These are phyloP conservation scores for Cyclocybe aegerita DNA, from an alignment of 768 basidiomycete species.

Conservation along the genomic window DNA sequence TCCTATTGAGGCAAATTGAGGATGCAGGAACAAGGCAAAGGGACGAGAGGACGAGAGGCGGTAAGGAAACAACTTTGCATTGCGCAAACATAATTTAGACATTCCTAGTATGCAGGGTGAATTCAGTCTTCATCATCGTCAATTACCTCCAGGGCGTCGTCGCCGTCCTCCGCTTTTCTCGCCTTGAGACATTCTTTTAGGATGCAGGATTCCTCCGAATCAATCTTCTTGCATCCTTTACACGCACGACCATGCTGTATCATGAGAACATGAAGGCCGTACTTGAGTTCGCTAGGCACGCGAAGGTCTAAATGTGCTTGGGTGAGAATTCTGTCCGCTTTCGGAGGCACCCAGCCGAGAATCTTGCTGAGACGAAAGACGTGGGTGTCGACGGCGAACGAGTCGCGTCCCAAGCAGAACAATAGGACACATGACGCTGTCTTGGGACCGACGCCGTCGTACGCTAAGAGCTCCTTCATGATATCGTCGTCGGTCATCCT, in stretches of 20 bases:
- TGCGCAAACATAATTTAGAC: no score
- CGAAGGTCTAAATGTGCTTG: constrained; percentile 57
- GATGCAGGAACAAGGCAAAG: no score
- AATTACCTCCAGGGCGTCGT: background rate
- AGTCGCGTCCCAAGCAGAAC: constrained; percentile 58
- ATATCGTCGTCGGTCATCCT: constrained; percentile 44
- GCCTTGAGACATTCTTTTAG: constrained; percentile 31
- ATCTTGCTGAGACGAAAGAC: constrained; percentile 54
- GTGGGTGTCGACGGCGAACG: constrained; percentile 67
- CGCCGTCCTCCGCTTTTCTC: background rate
- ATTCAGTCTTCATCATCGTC: no score
- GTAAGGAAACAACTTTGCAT: no score
- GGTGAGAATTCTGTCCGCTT: constrained; percentile 47
- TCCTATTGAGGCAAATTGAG: no score
- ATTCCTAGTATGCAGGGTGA: no score
- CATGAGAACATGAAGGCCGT: constrained; percentile 59
- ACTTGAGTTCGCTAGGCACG: constrained; percentile 53
- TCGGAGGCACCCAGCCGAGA: constrained; percentile 48
- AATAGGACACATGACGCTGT: constrained; percentile 63
- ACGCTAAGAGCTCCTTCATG: constrained; percentile 57
- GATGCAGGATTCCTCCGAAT: constrained; percentile 22
- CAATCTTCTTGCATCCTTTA: constrained; percentile 47
- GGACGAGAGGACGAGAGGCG: no score
- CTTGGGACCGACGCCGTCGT: constrained; percentile 61
- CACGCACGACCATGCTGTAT: constrained; percentile 55